phyloP scores from a whole-genome alignment of 2,329 filamentous ascomycete species.

The Penicillium crustosum region DNA sequence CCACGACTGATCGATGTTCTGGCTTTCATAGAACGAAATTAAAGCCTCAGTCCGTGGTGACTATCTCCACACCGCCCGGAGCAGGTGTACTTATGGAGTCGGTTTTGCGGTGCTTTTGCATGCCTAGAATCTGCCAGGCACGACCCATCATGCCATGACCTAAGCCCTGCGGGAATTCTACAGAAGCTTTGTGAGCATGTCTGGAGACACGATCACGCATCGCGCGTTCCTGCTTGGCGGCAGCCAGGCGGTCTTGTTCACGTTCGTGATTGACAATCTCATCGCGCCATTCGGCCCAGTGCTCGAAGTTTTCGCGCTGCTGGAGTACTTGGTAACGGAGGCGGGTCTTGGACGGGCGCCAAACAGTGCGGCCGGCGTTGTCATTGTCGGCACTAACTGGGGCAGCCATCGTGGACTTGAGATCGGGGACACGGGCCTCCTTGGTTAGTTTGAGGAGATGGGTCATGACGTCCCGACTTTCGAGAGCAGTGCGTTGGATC shows the following conservation, averaged over 20 bases:
- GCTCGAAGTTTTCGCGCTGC: conserved; percentile 48
- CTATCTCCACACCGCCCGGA: conserved; percentile 21
- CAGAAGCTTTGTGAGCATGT: conserved; percentile 31
- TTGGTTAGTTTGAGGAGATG: conserved; percentile 46
- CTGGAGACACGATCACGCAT: conserved; percentile 30
- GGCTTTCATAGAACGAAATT: neutral
- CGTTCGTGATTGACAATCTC: conserved; percentile 41
- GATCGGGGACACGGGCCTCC: conserved; percentile 41
- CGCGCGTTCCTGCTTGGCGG: conserved; percentile 35
- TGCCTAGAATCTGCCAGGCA: conserved; percentile 43
- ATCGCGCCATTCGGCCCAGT: conserved; percentile 47
- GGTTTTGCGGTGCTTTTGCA: conserved; percentile 36
- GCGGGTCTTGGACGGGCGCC: conserved; percentile 46
- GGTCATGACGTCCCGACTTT: conserved; percentile 45
- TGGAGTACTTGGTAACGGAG: conserved; percentile 46
- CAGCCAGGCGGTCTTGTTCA: conserved; percentile 38
- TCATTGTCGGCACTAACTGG: conserved; percentile 14
- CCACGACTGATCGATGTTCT: neutral
- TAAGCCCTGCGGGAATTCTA: conserved; percentile 34
- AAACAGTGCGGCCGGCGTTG: conserved; percentile 32
- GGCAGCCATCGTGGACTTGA: conserved; percentile 36
- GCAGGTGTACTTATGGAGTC: conserved; percentile 14
- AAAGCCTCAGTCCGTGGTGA: conserved; percentile 15
- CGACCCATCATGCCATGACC: conserved; percentile 44
- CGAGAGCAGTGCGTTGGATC: conserved; percentile 37